phyloP scores from a whole-genome alignment of 2,329 filamentous ascomycete species.

The Penicillium glabrum region DNA sequence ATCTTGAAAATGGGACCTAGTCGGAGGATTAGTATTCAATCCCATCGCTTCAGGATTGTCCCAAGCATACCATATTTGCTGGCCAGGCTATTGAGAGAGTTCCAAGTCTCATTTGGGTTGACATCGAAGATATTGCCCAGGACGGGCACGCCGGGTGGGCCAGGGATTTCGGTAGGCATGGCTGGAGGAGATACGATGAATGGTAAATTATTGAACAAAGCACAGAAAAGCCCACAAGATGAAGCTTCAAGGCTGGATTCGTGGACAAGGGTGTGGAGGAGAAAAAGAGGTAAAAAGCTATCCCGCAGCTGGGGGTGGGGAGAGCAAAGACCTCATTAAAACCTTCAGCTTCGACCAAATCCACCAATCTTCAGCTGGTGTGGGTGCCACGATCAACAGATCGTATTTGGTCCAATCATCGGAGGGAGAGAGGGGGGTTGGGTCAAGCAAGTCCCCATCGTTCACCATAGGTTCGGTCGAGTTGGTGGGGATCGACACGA shows the following conservation, averaged over 20 bases:
- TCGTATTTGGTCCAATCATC: conserved; percentile 11
- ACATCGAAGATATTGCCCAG: conserved; percentile 56
- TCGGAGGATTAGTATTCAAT: not conserved
- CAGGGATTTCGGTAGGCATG: conserved; percentile 52
- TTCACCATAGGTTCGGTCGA: conserved; percentile 18
- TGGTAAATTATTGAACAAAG: not conserved
- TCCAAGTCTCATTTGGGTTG: conserved; percentile 51
- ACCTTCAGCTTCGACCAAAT: conserved; percentile 4
- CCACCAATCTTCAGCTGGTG: conserved; percentile 18
- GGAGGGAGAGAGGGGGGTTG: conserved; percentile 6
- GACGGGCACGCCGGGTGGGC: conserved; percentile 51
- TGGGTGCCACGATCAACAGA: conserved; percentile 20
- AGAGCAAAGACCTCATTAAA: conserved; percentile 8
- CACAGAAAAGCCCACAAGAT: not conserved
- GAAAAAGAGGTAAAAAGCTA: not conserved
- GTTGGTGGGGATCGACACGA: conserved; percentile 23
- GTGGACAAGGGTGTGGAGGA: not conserved
- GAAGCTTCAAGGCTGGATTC: not conserved
- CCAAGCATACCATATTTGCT: conserved; percentile 45
- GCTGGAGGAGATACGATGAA: not conserved
- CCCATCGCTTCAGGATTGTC: not conserved
- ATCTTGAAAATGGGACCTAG: conserved; percentile 62
- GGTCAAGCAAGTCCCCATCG: conserved; percentile 18
- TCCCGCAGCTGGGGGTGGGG: not conserved
- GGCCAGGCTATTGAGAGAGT: conserved; percentile 50